A percentile compares a stretch with the other conserved stretches of the same genome.
Evolutionary conservation across 2,329 filamentous ascomycete species (phyloP).

Genomic region (Fusarium guadeloupense): DNA sequence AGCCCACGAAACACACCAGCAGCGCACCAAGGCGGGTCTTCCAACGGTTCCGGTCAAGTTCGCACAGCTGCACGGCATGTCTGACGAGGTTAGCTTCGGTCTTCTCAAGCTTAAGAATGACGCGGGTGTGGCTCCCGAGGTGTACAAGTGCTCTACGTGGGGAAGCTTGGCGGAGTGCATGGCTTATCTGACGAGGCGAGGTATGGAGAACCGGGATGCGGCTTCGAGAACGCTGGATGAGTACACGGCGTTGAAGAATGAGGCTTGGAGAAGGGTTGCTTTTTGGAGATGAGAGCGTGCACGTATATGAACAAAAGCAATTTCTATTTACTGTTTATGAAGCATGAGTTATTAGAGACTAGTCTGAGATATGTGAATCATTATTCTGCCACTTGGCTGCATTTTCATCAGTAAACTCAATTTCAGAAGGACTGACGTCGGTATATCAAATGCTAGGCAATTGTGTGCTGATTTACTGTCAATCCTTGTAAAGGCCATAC

Average conservation of each 20-base stretch:
- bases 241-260: slow-evolving; percentile 44
- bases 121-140: slow-evolving; percentile 40
- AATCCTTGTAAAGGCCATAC: no score
- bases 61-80: slow-evolving; percentile 66
- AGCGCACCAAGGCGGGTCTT: slow-evolving; percentile 49
- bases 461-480: no score
- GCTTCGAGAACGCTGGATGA: slow-evolving; percentile 46
- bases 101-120: slow-evolving; percentile 53
- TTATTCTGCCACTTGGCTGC: no score
- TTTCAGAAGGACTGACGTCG: no score
- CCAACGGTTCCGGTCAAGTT: slow-evolving; percentile 54
- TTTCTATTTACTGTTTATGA: neutral
- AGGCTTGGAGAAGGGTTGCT: slow-evolving; percentile 46
- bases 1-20: slow-evolving; percentile 55
- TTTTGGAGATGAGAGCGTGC: slow-evolving; percentile 18
- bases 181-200: slow-evolving; percentile 50
- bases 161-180: slow-evolving; percentile 52
- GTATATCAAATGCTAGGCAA: no score
- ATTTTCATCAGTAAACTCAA: no score
- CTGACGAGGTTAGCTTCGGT: slow-evolving; percentile 63
- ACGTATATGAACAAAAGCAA: slow-evolving; percentile 1
- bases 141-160: slow-evolving; percentile 55
- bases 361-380: neutral
- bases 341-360: neutral
- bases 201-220: slow-evolving; percentile 52